phyloP scores from a whole-genome alignment of 2,329 filamentous ascomycete genomes.

The Fusarium abutilonis region DNA sequence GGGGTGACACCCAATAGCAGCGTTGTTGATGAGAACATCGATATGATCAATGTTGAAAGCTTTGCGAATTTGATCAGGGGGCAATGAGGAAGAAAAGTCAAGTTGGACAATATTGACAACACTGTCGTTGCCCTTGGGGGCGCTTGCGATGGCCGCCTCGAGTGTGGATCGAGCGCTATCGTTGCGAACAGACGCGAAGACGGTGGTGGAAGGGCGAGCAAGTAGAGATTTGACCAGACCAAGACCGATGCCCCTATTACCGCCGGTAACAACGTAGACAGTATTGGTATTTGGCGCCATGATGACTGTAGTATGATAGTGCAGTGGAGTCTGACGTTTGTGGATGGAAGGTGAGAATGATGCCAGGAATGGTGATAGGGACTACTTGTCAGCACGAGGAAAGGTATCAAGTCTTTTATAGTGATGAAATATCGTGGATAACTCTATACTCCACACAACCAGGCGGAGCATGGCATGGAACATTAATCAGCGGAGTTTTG shows the following conservation, averaged over 20 bases:
- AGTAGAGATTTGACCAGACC: slow-evolving; percentile 52
- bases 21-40: slow-evolving; percentile 64
- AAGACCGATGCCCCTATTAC: slow-evolving; percentile 54
- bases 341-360: no score
- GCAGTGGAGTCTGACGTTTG: no score
- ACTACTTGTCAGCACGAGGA: no score
- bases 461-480: no score
- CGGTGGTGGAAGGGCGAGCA: slow-evolving; percentile 63
- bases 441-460: no score
- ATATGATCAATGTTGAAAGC: slow-evolving; percentile 52
- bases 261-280: slow-evolving; percentile 54
- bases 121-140: slow-evolving; percentile 46
- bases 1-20: slow-evolving; percentile 51
- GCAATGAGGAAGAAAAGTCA: slow-evolving; percentile 48
- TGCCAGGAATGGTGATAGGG: no score
- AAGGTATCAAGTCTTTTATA: no score
- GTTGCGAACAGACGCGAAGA: slow-evolving; percentile 52
- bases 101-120: slow-evolving; percentile 51
- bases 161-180: slow-evolving; percentile 31
- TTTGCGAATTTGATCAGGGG: slow-evolving; percentile 27
- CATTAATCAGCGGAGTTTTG: no score
- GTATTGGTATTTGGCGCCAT: slow-evolving; percentile 33
- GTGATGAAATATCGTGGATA: no score
- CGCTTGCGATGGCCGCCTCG: slow-evolving; percentile 16
- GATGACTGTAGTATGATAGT: background rate